Evolutionary conservation across 306 rosid genomes (phyloP), one percentile per base, ranked within the genome.

Genomic region (Fragaria nilgerrensis): DNA sequence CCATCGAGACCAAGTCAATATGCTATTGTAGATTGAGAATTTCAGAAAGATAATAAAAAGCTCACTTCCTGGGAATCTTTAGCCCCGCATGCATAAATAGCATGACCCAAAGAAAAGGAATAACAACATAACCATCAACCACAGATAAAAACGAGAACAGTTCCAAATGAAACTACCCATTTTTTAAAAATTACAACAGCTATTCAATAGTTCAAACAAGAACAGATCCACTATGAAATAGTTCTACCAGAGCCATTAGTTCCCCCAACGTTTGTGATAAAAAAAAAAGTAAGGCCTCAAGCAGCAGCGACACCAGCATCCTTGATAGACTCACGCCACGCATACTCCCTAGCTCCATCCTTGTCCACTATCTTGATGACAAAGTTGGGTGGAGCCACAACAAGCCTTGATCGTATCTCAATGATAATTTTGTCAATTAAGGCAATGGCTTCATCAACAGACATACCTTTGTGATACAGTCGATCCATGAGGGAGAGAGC

Each of bases 361-460:
- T 89, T 88, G 87, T 95, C 97, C 32, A 95, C 97, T 61, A 94
- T 92, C 86, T 94, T 92, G 82, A 94, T 94, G 50, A 94, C 93
- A n/a, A 94, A 94, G 80, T 94, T 94, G 9, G 97, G 98, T 2
- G 98, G 98, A 17, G 97, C 98, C 65, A 88, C 96, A 74, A 93
- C 94, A 75, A 93, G 84, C 78, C 94, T 84, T 5, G 91, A 89
- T 59, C 92, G 83, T 55, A 94, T 94, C 76, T 95, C 99, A 36
- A 77, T 1, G 9, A 95, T 95, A 88, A 92, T 87, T 81, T 90
- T 92, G 66, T 92, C 99, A 36, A 95, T 90, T 56, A 95, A 77
- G 70, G 87, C 92, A 50, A 92, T 72, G 10, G 97, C 97, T 79
- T 92, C 97, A 75, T 95, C 90, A 58, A 90, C 80, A 0, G 96